These are phyloP conservation scores for Starmerella sp. DNA, from an alignment of 805 yeast species.

Conservation along the genomic window DNA sequence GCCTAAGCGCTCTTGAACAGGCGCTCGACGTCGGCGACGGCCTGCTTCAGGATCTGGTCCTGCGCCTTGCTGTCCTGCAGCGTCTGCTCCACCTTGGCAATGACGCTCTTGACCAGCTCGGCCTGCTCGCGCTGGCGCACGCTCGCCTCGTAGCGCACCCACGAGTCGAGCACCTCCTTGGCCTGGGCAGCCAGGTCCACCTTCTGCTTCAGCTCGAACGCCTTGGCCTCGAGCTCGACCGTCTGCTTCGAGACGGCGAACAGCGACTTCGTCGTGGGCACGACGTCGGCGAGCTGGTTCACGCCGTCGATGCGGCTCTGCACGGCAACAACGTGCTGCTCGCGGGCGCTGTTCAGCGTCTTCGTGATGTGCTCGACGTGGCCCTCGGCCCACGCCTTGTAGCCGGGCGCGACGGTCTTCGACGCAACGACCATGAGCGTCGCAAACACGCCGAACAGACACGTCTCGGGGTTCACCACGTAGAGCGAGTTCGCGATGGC, in stretches of 20 bases:
- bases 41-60: slow-evolving; percentile 79
- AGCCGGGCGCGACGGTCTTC: slow-evolving; percentile 86
- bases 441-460: slow-evolving; percentile 67
- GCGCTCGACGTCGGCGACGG: slow-evolving; percentile 85
- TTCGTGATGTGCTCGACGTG: slow-evolving; percentile 71
- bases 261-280: slow-evolving; percentile 77
- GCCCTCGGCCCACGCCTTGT: slow-evolving; percentile 86
- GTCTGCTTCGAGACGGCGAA: slow-evolving; percentile 95
- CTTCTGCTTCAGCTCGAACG: slow-evolving; percentile 85
- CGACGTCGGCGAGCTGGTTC: slow-evolving; percentile 81
- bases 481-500: slow-evolving; percentile 89
- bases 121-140: slow-evolving; percentile 93
- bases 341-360: slow-evolving; percentile 77
- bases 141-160: slow-evolving; percentile 97
- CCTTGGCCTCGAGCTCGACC: slow-evolving; percentile 86
- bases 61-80: slow-evolving; percentile 82
- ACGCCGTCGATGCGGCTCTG: slow-evolving; percentile 84
- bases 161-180: slow-evolving; percentile 88
- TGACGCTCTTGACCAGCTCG: slow-evolving; percentile 77
- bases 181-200: slow-evolving; percentile 84
- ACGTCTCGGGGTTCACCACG: slow-evolving; percentile 88
- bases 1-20: slow-evolving; percentile 37
- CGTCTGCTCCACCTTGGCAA: slow-evolving; percentile 79
- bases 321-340: slow-evolving; percentile 84
- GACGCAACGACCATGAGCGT: slow-evolving; percentile 66